Evolutionary conservation across 495 filamentous ascomycete species (phyloP).

Genomic region (Penicillium goetzii): DNA sequence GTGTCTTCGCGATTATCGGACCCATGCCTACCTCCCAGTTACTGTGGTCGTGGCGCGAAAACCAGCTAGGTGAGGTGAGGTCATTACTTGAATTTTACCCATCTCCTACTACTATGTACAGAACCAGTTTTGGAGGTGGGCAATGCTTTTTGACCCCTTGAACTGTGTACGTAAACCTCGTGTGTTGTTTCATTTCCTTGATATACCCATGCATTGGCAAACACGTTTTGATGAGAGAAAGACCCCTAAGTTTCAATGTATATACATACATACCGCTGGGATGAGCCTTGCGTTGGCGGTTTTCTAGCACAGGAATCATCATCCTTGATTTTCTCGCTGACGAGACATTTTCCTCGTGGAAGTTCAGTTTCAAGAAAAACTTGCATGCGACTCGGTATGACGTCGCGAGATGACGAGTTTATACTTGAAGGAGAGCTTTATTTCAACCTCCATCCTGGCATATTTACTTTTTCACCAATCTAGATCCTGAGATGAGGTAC

Average conservation of each 20-base stretch:
- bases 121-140: background rate
- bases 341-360: no score
- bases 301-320: no score
- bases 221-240: background rate
- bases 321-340: no score
- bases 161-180: background rate
- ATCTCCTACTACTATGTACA: background rate
- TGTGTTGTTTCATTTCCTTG: background rate
- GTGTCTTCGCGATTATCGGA: constrained; percentile 25
- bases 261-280: no score
- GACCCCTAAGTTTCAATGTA: no score
- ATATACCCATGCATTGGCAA: background rate
- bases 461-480: background rate
- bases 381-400: no score
- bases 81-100: background rate
- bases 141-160: background rate
- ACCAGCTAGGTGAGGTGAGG: constrained; percentile 9
- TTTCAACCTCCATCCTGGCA: no score
- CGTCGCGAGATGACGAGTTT: no score
- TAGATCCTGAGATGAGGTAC: background rate
- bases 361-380: no score
- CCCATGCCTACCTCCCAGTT: constrained; percentile 34
- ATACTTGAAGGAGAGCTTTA: no score
- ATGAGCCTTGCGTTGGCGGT: no score
- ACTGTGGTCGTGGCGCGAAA: constrained; percentile 31